These are phyloP conservation scores for Phytophthora crassamura DNA, from an alignment of 352 stramenopile genomes.

Conservation along the genomic window DNA sequence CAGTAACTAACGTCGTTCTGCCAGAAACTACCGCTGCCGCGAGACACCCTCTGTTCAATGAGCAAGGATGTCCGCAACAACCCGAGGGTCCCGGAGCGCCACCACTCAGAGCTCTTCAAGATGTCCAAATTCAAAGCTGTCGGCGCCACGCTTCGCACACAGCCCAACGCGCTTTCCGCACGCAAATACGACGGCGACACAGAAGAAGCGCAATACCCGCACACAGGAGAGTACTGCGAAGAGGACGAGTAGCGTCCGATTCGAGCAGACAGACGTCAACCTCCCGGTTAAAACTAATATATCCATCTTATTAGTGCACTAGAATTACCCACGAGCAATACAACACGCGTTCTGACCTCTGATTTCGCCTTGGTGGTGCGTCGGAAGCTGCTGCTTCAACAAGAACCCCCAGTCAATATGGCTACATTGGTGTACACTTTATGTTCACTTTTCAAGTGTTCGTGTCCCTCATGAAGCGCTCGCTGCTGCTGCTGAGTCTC, in stretches of 20 bases:
- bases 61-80: conserved; percentile 69
- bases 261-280: too few species aligned
- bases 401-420: too few species aligned
- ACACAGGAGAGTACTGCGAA: not conserved
- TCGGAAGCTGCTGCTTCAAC: too few species aligned
- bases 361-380: too few species aligned
- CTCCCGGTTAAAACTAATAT: too few species aligned
- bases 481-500: conserved; percentile 25
- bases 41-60: conserved; percentile 75
- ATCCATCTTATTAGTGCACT: too few species aligned
- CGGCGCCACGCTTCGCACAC: conserved; percentile 66
- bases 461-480: conserved; percentile 16
- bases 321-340: too few species aligned
- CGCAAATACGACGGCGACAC: conserved; percentile 8
- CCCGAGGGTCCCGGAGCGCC: conserved; percentile 37
- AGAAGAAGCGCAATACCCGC: conserved; percentile 3
- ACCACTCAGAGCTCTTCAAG: conserved; percentile 71
- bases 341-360: too few species aligned
- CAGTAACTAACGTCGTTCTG: not conserved
- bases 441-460: conserved; percentile 8
- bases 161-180: conserved; percentile 44
- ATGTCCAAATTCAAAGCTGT: conserved; percentile 91
- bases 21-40: conserved; percentile 76
- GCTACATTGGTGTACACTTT: too few species aligned
- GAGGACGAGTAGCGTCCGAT: not conserved